Evolutionary conservation across 768 basidiomycete genomes (phyloP).

Genomic region (Boletus reticulatus): DNA sequence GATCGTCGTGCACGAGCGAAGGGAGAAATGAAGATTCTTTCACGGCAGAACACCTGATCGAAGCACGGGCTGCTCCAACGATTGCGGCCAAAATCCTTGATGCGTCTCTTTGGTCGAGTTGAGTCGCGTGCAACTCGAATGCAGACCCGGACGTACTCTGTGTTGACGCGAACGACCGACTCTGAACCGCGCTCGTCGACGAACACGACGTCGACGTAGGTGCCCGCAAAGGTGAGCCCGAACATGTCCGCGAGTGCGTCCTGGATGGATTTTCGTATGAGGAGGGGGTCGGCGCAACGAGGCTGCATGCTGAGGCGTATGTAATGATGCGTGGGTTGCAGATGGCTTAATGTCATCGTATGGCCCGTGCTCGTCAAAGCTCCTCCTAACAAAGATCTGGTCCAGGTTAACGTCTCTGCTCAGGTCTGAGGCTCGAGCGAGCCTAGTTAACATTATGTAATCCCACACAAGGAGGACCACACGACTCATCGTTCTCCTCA

Average conservation of each 20-base stretch:
- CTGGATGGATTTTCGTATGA: conserved; percentile 53
- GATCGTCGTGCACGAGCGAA: conserved; percentile 22
- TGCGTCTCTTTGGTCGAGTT: conserved; percentile 20
- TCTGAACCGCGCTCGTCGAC: conserved; percentile 29
- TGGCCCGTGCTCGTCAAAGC: background rate
- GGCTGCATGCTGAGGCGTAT: conserved; percentile 22
- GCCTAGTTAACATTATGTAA: conserved; percentile 18
- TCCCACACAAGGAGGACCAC: conserved; percentile 5
- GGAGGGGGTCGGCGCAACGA: conserved; percentile 39
- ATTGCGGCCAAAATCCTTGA: conserved; percentile 26
- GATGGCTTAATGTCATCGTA: conserved; percentile 17
- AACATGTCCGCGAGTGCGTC: conserved; percentile 54
- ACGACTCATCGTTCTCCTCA: background rate
- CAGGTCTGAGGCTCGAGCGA: no score
- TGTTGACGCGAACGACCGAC: conserved; percentile 21
- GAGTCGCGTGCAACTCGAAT: background rate
- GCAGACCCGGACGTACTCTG: conserved; percentile 12
- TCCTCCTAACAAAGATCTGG: background rate
- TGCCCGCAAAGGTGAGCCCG: conserved; percentile 49
- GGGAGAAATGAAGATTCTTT: conserved; percentile 32
- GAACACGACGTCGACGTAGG: conserved; percentile 61
- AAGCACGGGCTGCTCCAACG: conserved; percentile 21
- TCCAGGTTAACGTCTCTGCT: background rate
- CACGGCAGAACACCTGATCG: conserved; percentile 21
- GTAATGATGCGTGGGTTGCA: conserved; percentile 24